Percentiles rank a stretch among this genome's conserved stretches.
These are phyloP conservation scores for Ogataea dorogensis DNA, from an alignment of 805 yeast species.

Conservation along the genomic window DNA sequence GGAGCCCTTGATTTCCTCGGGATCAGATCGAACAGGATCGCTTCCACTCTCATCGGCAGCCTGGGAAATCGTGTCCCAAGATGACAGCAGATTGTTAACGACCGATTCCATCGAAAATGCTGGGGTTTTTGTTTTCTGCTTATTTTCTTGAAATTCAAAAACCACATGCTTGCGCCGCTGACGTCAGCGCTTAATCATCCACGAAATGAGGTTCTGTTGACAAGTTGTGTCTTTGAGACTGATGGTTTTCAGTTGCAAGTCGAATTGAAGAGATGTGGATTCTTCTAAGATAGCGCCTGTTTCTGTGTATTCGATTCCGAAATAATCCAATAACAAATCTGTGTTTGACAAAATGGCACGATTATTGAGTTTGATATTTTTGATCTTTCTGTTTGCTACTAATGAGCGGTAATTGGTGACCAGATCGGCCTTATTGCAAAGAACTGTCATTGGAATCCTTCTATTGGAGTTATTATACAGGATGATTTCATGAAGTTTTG, in stretches of 20 bases:
- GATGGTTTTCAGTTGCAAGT: conserved; percentile 23
- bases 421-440: conserved; percentile 33
- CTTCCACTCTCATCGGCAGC: conserved; percentile 4
- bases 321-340: conserved; percentile 18
- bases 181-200: conserved; percentile 22
- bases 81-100: conserved; percentile 28
- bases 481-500: conserved; percentile 23
- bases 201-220: conserved; percentile 16
- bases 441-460: conserved; percentile 27
- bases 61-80: conserved; percentile 27
- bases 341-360: conserved; percentile 10
- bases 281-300: conserved; percentile 5
- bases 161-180: conserved; percentile 6
- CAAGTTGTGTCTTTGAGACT: conserved; percentile 18
- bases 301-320: conserved; percentile 18
- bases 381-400: conserved; percentile 7
- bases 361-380: conserved; percentile 11
- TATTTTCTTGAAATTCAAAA: conserved; percentile 4
- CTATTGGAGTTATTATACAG: conserved; percentile 18
- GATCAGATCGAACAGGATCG: neutral
- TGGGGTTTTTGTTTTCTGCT: conserved; percentile 6
- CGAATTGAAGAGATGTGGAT: conserved; percentile 20
- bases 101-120: conserved; percentile 30
- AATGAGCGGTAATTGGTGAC: conserved; percentile 18
- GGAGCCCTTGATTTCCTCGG: conserved; percentile 9